Evolutionary conservation across 495 filamentous ascomycete genomes (phyloP).

Genomic region (Hypoxylon trugodes): DNA sequence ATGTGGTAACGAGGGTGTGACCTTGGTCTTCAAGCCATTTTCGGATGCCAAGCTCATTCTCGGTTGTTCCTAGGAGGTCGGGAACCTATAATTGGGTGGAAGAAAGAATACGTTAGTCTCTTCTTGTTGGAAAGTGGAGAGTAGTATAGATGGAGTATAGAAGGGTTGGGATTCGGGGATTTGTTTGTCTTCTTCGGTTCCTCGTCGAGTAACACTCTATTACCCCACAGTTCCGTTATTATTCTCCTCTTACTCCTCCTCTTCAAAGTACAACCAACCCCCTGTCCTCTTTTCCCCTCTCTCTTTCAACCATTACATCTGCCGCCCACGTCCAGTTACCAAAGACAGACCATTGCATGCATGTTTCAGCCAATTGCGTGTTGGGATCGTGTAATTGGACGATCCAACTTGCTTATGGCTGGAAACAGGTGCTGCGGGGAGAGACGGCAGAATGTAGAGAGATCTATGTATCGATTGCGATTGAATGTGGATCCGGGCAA

Average conservation of each 20-base stretch:
- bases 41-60: slow-evolving; percentile 96
- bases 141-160: background rate
- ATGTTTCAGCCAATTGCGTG: slow-evolving; percentile 37
- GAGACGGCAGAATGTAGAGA: slow-evolving; percentile 33
- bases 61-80: slow-evolving; percentile 87
- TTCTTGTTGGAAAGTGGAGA: slow-evolving; percentile 22
- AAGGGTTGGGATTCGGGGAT: background rate
- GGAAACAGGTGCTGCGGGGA: slow-evolving; percentile 20
- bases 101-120: slow-evolving; percentile 34
- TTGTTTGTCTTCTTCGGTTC: no score
- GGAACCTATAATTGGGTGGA: slow-evolving; percentile 67
- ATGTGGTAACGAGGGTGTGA: slow-evolving; percentile 95
- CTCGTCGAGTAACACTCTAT: no score
- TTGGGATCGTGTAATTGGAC: slow-evolving; percentile 16
- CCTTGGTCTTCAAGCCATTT: slow-evolving; percentile 97
- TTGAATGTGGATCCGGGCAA: slow-evolving; percentile 9
- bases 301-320: slow-evolving; percentile 29
- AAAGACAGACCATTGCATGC: slow-evolving; percentile 35
- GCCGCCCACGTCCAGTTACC: slow-evolving; percentile 33
- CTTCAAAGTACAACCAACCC: slow-evolving; percentile 7
- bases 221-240: slow-evolving; percentile 26
- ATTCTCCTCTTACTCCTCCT: background rate
- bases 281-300: slow-evolving; percentile 13
- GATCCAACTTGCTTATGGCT: slow-evolving; percentile 23
- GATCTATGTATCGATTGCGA: background rate